These are phyloP conservation scores for Raddia distichophylla DNA, from an alignment of 176 grass and related monocot genomes.

Conservation along the genomic window DNA sequence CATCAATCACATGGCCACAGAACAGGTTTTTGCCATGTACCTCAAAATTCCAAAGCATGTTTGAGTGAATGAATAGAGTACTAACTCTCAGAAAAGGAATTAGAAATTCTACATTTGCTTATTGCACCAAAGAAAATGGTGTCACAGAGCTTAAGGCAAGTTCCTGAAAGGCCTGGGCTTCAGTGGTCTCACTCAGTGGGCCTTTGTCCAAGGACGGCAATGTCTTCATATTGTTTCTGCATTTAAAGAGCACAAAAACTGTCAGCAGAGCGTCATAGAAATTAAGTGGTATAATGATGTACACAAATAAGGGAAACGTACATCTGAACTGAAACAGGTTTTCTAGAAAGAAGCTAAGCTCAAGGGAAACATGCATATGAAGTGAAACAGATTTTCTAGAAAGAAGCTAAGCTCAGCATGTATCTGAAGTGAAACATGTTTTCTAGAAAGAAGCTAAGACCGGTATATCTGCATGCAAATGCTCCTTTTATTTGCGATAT, in stretches of 20 bases:
- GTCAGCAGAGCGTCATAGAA: no score
- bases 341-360: no score
- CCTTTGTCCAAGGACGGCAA: no score
- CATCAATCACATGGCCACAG: constrained; percentile 16
- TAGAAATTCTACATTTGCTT: constrained; percentile 37
- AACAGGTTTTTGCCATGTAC: constrained; percentile 23
- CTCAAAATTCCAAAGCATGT: constrained; percentile 12
- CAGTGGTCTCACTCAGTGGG: constrained; percentile 53
- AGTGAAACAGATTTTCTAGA: background rate
- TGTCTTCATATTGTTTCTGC: no score
- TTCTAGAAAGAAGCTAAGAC: no score
- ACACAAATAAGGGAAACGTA: no score
- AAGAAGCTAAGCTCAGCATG: background rate
- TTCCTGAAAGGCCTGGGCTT: background rate
- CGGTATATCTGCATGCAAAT: background rate
- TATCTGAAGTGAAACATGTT: no score
- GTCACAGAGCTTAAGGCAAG: constrained; percentile 8
- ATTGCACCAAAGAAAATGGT: constrained; percentile 37
- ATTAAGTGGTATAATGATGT: no score
- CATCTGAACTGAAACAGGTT: no score
- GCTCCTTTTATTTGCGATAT: background rate
- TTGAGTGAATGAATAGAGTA: no score
- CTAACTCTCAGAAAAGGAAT: constrained; percentile 13
- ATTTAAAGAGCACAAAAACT: no score
- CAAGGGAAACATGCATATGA: background rate